Conservation (phyloP, 2,329 filamentous ascomycete species). For the Beauveria rudraprayagi region DNA sequence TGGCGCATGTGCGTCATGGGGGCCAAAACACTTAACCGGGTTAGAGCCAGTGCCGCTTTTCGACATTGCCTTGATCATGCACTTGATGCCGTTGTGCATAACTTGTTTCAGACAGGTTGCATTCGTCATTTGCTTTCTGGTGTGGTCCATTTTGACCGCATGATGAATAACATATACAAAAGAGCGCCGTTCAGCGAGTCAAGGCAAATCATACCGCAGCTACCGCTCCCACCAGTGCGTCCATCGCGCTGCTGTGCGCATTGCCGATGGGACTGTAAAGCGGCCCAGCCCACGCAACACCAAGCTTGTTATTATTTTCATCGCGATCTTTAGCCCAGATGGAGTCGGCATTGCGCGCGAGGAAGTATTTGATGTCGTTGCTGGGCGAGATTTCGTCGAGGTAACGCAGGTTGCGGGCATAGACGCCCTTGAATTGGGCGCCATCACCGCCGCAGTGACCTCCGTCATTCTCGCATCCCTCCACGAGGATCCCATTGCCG, state of each 20-base stretch:
- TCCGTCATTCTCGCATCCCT: slow-evolving; percentile 26
- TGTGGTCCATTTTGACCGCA: too few species aligned
- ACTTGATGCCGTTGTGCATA: not conserved
- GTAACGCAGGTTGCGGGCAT: slow-evolving; percentile 54
- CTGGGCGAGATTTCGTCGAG: slow-evolving; percentile 45
- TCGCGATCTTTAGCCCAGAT: slow-evolving; percentile 53
- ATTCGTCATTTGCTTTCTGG: too few species aligned
- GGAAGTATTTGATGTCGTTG: slow-evolving; percentile 42
- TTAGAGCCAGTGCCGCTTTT: not conserved
- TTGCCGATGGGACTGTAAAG: slow-evolving; percentile 42
- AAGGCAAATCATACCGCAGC: slow-evolving; percentile 23
- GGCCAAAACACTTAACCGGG: not conserved
- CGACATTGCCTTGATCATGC: not conserved
- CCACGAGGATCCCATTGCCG: slow-evolving; percentile 36
- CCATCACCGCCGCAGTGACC: slow-evolving; percentile 39
- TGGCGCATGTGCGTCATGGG: not conserved
- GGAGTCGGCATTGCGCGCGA: slow-evolving; percentile 53
- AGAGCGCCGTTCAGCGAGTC: not conserved
- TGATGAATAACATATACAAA: not conserved
- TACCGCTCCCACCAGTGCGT: slow-evolving; percentile 56
- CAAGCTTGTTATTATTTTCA: slow-evolving; percentile 40
- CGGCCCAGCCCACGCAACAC: slow-evolving; percentile 59
- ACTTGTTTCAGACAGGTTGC: not conserved
- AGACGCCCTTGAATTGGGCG: slow-evolving; percentile 66
- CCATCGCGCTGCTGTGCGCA: slow-evolving; percentile 58